Conservation (phyloP, 1,139 yeast genomes). For the Yamadazyma aaseri region DNA sequence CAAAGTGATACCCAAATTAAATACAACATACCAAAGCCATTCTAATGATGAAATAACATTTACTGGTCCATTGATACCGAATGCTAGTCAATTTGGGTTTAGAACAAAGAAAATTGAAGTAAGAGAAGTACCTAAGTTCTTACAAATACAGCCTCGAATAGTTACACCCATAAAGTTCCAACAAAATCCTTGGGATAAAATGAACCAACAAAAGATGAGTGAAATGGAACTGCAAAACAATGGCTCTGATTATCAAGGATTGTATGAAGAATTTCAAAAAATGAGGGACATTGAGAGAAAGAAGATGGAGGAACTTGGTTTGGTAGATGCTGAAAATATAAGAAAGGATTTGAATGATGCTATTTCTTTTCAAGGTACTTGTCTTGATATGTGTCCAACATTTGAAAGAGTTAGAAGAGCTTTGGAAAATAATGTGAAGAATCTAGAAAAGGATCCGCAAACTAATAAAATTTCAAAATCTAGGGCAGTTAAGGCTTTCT, state of each 20-base stretch:
- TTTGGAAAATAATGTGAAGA: slow-evolving; percentile 82
- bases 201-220: slow-evolving; percentile 41
- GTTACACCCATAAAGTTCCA: slow-evolving; percentile 33
- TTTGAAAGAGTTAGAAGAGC: slow-evolving; percentile 90
- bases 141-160: slow-evolving; percentile 37
- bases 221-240: slow-evolving; percentile 30
- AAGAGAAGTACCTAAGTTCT: slow-evolving; percentile 39
- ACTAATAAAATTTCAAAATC: slow-evolving; percentile 62
- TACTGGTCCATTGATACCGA: slow-evolving; percentile 29
- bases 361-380: slow-evolving; percentile 81
- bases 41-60: slow-evolving; percentile 20
- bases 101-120: slow-evolving; percentile 12
- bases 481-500: slow-evolving; percentile 86
- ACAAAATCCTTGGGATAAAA: slow-evolving; percentile 41
- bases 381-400: slow-evolving; percentile 92
- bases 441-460: slow-evolving; percentile 66
- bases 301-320: slow-evolving; percentile 76
- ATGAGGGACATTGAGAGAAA: slow-evolving; percentile 76
- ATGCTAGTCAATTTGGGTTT: slow-evolving; percentile 35
- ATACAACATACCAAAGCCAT: slow-evolving; percentile 22
- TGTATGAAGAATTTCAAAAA: slow-evolving; percentile 56
- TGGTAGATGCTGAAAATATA: slow-evolving; percentile 86
- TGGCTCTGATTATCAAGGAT: slow-evolving; percentile 42
- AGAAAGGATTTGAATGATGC: slow-evolving; percentile 86
- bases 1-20: slow-evolving; percentile 23